Evolutionary conservation across 2,329 filamentous ascomycete genomes (phyloP).

Genomic region (Ophidiomyces ophidiicola): DNA sequence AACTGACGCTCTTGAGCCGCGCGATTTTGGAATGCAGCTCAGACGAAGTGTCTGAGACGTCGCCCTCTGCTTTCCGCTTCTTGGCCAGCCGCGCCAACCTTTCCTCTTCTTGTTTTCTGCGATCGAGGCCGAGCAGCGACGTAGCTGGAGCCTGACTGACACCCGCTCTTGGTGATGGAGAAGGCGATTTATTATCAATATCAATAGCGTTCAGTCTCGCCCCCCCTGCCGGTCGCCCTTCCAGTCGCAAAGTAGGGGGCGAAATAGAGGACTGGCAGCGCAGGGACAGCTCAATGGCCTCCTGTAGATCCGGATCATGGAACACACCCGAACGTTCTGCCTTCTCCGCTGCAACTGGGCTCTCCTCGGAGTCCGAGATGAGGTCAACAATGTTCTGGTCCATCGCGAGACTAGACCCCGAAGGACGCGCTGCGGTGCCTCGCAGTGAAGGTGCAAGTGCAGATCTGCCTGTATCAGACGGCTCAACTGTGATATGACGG

Average conservation of each 20-base stretch:
- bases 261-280: constrained; percentile 13
- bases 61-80: constrained; percentile 45
- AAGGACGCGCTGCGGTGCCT: no score
- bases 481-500: no score
- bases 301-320: constrained; percentile 14
- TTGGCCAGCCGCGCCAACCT: constrained; percentile 55
- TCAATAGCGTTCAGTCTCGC: no score
- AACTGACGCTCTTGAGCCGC: constrained; percentile 11
- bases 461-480: no score
- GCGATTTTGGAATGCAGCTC: constrained; percentile 20
- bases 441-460: no score
- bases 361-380: constrained; percentile 11
- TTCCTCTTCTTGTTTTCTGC: constrained; percentile 76
- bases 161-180: not conserved
- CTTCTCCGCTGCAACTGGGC: not conserved
- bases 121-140: constrained; percentile 48
- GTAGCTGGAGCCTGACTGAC: not conserved
- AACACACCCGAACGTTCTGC: not conserved
- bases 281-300: constrained; percentile 22
- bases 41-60: constrained; percentile 24
- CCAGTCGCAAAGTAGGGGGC: constrained; percentile 13
- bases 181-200: constrained; percentile 6
- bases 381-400: constrained; percentile 11
- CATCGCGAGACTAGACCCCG: no score
- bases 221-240: not conserved